Evolutionary conservation across 306 rosid species (phyloP), one percentile per base, ranked within the genome.

Genomic region (Castanea crenata): DNA sequence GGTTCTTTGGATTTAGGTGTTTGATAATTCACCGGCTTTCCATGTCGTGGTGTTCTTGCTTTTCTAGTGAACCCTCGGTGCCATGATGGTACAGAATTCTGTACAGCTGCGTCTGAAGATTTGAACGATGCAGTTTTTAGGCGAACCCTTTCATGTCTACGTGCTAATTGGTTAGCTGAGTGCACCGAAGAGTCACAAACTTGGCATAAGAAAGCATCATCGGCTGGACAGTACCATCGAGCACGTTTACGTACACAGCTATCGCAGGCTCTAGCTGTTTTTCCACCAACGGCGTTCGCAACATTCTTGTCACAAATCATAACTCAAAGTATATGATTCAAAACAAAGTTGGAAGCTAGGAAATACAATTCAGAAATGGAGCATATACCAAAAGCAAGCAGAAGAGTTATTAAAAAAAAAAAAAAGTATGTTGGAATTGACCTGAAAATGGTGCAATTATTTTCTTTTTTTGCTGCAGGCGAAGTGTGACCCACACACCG

Each of bases 211-310:
- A 95, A 95, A 54, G 98, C 99, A 70, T 95, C 99, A 65, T 95
- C 99, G 6, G 99, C 97, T 3, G 98, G 96, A 51, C 99, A 95
- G 70, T 91, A 95, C 99, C 98, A 93, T 0, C 99, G 92, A 8
- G 99, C 99, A 2, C 99, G 81, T 80, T 90, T 91, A 5, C 84
- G 86, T n/a, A 93, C 83, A 80, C 99, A 95, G 87, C 89, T 89
- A 20, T 95, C 99, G 41, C 99, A 95, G 7, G 97, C 97, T 75
- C 99, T 83, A 5, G 93, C 96, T 0, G 96, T 91, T 75, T 91
- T 93, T n/a, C 89, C 97, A 1, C 91, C 96, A 3, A 88, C 89
- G 2, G 84, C 92, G 85, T 84, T 81, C 15, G 93, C 83, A 6
- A 67, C 83, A 55, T 77, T 82, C 74, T 90, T 88, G 71, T 80